These are phyloP conservation scores for Cucurbita pepo DNA, from an alignment of 306 rosid species.

Conservation along the genomic window DNA sequence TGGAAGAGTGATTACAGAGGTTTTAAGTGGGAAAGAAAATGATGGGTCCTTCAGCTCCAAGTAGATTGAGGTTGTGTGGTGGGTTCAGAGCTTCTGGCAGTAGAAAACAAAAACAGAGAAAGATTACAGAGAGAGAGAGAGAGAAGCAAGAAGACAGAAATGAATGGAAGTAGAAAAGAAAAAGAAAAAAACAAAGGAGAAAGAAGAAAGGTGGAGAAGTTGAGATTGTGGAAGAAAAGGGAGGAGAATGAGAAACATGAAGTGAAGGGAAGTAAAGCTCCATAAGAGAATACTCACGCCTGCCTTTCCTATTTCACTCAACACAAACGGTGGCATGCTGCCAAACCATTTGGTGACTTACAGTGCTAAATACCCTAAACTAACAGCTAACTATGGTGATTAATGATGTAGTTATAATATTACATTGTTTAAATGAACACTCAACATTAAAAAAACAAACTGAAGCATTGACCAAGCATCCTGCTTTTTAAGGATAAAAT, in stretches of 20 bases:
- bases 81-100: neutral
- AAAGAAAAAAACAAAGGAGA: neutral
- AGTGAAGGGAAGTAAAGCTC: neutral
- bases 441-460: neutral
- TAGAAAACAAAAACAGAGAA: neutral
- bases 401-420: neutral
- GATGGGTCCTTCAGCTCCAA: neutral
- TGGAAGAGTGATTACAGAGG: neutral
- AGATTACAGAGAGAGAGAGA: neutral
- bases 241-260: neutral
- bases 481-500: neutral
- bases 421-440: neutral
- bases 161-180: neutral
- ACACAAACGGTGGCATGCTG: neutral
- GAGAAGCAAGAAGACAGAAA: neutral
- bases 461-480: neutral
- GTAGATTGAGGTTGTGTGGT: neutral
- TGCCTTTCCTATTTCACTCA: neutral
- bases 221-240: neutral
- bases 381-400: neutral
- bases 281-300: neutral
- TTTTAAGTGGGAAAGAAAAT: neutral
- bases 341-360: no score
- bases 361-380: no score
- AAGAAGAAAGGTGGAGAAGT: neutral